These are phyloP conservation scores for Ustilago cynodontis DNA, from an alignment of 1,284 basidiomycete genomes.

Conservation along the genomic window DNA sequence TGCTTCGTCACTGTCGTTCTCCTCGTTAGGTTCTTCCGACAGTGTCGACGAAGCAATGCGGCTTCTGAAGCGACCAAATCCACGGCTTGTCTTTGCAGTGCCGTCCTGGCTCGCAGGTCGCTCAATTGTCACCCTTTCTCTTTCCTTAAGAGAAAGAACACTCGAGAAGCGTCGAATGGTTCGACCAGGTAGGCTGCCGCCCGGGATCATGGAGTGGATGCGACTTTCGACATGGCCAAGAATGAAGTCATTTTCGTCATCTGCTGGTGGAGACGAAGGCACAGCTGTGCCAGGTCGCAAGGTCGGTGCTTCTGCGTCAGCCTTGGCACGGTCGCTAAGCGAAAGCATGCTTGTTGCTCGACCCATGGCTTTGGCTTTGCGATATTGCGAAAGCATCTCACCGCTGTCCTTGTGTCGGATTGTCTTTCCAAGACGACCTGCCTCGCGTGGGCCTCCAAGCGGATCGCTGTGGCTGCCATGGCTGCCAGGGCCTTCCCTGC, in stretches of 20 bases:
- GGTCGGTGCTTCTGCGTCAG: conserved; percentile 22
- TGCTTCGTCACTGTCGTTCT: not conserved
- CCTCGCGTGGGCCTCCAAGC: conserved; percentile 10
- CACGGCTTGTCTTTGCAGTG: conserved; percentile 17
- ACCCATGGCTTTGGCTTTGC: conserved; percentile 52
- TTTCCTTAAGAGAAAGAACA: conserved; percentile 35
- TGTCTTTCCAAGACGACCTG: conserved; percentile 14
- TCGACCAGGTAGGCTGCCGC: conserved; percentile 23
- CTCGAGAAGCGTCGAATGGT: conserved; percentile 48
- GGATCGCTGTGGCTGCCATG: conserved; percentile 18
- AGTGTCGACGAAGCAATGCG: conserved; percentile 34
- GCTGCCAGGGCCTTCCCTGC: conserved; percentile 19
- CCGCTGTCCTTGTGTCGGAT: conserved; percentile 58
- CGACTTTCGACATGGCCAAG: conserved; percentile 41
- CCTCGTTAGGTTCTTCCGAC: conserved; percentile 29
- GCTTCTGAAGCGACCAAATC: conserved; percentile 37
- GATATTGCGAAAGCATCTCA: conserved; percentile 66
- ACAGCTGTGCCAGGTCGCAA: conserved; percentile 21
- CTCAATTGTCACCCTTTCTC: conserved; percentile 24
- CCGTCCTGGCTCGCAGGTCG: conserved; percentile 35
- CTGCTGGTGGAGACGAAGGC: conserved; percentile 17
- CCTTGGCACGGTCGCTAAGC: conserved; percentile 43
- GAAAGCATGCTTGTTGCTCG: conserved; percentile 49
- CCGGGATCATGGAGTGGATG: conserved; percentile 20
- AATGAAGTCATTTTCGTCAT: conserved; percentile 38